Evolutionary conservation across 768 basidiomycete species (phyloP).

Genomic region (Clavulina sp.): DNA sequence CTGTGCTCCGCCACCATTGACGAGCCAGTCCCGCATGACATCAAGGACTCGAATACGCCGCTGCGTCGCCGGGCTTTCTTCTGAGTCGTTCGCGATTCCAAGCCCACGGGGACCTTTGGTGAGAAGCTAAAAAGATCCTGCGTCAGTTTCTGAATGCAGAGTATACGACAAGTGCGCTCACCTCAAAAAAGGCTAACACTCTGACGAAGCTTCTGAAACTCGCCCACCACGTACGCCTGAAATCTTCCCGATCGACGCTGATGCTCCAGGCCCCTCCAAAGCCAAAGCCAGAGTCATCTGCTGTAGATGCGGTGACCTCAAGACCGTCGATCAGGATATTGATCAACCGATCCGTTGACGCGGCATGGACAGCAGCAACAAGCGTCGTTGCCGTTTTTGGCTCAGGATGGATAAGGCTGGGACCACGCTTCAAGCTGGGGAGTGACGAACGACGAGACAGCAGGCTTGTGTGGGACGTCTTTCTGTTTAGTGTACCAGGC

Average conservation of each 20-base stretch:
- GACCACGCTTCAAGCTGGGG: constrained; percentile 51
- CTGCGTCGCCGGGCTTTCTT: not conserved
- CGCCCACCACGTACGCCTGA: constrained; percentile 66
- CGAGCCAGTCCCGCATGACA: constrained; percentile 50
- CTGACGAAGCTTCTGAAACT: constrained; percentile 68
- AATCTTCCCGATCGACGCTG: constrained; percentile 54
- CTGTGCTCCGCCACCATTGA: constrained; percentile 54
- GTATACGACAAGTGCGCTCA: constrained; percentile 20
- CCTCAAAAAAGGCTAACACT: constrained; percentile 73
- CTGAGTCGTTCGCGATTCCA: not conserved
- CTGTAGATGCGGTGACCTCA: constrained; percentile 58
- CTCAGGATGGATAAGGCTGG: constrained; percentile 41
- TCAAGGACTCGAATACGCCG: constrained; percentile 11
- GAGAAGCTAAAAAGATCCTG: not conserved
- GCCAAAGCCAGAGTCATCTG: constrained; percentile 79
- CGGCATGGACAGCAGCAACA: constrained; percentile 61
- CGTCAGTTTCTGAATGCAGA: not conserved
- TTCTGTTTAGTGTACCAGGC: not conserved
- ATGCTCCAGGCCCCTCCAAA: constrained; percentile 60
- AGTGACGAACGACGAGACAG: constrained; percentile 49
- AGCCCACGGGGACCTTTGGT: constrained; percentile 7
- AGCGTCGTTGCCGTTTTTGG: constrained; percentile 47
- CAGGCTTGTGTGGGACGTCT: not conserved
- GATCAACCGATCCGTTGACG: constrained; percentile 56
- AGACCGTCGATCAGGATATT: constrained; percentile 63